These are phyloP conservation scores for Pinus taeda DNA, from an alignment of 75 land plant genomes.

Conservation along the genomic window DNA sequence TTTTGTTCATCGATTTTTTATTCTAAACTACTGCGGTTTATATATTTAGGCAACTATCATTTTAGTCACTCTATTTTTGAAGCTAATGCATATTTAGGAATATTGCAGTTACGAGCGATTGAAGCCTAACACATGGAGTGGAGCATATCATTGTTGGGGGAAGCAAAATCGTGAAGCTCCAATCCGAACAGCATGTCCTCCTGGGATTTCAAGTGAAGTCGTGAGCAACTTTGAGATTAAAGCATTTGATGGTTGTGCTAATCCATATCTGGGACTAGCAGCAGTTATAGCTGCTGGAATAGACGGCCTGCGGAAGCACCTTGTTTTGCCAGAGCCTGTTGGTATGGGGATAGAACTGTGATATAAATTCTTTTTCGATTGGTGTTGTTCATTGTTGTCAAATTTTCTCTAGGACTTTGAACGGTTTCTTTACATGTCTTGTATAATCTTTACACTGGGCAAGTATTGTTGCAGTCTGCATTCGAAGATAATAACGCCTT, in stretches of 20 bases:
- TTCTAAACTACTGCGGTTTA: neutral
- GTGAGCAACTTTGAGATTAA: slow-evolving; percentile 98
- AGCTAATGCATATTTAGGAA: neutral
- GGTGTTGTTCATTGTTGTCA: neutral
- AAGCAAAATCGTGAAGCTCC: slow-evolving; percentile 93
- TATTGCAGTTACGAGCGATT: slow-evolving; percentile 82
- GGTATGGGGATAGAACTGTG: slow-evolving; percentile 35
- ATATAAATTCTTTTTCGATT: neutral
- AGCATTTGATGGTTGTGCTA: slow-evolving; percentile 92
- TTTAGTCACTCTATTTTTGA: neutral
- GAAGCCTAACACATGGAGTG: slow-evolving; percentile 96
- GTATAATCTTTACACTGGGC: slow-evolving; percentile 2
- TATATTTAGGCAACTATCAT: neutral
- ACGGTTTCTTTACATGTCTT: neutral
- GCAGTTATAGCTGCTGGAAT: slow-evolving; percentile 88
- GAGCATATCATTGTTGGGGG: slow-evolving; percentile 96
- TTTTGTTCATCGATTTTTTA: neutral
- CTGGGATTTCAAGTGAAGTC: slow-evolving; percentile 55
- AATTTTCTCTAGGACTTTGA: neutral
- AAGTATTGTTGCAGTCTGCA: too few species aligned
- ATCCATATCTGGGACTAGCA: slow-evolving; percentile 91
- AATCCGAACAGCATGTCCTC: slow-evolving; percentile 87
- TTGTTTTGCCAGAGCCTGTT: slow-evolving; percentile 68
- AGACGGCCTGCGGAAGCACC: slow-evolving; percentile 79
- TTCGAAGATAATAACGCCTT: neutral